Percentiles rank a stretch among this genome's conserved stretches.
phyloP scores from a whole-genome alignment of 345 rosid species.

The Draba incana region DNA sequence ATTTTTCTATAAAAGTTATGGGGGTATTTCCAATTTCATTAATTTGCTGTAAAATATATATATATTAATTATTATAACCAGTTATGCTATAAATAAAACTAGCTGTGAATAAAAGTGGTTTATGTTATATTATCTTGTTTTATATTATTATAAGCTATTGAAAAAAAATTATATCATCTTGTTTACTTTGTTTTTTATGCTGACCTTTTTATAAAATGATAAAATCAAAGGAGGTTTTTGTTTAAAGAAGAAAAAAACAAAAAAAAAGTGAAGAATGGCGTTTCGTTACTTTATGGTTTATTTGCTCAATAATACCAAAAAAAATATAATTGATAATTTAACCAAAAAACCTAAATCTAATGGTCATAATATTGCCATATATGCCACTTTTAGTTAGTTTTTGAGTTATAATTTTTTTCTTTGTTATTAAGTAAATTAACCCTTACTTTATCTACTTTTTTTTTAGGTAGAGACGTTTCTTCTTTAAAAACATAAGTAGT shows the following conservation, averaged over 20 bases:
- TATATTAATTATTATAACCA: not conserved
- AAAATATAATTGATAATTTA: too few relatives aligned
- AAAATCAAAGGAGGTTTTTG: not conserved
- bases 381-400: too few relatives aligned
- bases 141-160: too few relatives aligned
- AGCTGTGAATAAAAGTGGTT: not conserved
- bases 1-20: too few relatives aligned
- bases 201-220: slow-evolving; percentile 35
- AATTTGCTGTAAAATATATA: slow-evolving; percentile 1
- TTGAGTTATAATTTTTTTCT: too few relatives aligned
- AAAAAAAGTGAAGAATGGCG: slow-evolving; percentile 18
- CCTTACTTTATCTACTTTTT: slow-evolving; percentile 32
- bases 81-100: not conserved
- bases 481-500: slow-evolving; percentile 29
- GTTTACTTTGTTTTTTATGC: not conserved
- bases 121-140: not conserved
- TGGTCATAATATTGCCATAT: too few relatives aligned
- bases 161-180: not conserved
- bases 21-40: not conserved
- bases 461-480: slow-evolving; percentile 41
- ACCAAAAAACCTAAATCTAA: too few relatives aligned
- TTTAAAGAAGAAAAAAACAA: not conserved
- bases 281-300: slow-evolving; percentile 41
- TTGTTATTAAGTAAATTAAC: too few relatives aligned
- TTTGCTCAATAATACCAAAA: too few relatives aligned